Conservation (phyloP, 768 basidiomycete species). For the Serendipita sp. region DNA sequence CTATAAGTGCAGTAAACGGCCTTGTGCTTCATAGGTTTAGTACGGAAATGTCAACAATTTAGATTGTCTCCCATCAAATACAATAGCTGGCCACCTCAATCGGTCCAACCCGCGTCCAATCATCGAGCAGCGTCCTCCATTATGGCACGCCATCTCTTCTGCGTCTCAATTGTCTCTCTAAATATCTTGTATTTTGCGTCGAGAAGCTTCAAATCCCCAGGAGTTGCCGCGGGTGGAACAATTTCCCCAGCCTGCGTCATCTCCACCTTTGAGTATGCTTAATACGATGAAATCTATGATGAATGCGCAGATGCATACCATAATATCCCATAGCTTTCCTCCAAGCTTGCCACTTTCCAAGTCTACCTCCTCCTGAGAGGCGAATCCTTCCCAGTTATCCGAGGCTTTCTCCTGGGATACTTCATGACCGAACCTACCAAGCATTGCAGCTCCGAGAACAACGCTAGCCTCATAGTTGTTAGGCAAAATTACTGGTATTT, state of each 20-base stretch:
- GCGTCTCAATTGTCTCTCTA: conserved; percentile 71
- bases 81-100: background rate
- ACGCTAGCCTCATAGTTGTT: conserved; percentile 63
- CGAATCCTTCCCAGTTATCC: conserved; percentile 17
- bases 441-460: conserved; percentile 85
- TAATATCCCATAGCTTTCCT: conserved; percentile 75
- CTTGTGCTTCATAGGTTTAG: too few species aligned
- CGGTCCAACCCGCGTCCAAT: background rate
- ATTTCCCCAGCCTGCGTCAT: conserved; percentile 80
- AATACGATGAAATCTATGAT: background rate
- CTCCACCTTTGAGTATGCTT: conserved; percentile 38
- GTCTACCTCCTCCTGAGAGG: conserved; percentile 22
- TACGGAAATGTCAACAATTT: too few species aligned
- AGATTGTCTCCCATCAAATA: too few species aligned
- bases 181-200: conserved; percentile 93
- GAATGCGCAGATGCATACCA: conserved; percentile 35
- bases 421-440: conserved; percentile 73
- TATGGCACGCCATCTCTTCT: conserved; percentile 69
- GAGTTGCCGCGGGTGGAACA: conserved; percentile 44
- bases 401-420: conserved; percentile 23
- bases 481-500: conserved; percentile 71
- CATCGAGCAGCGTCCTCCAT: conserved; percentile 35
- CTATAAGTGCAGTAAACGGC: too few species aligned
- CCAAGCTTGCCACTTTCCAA: conserved; percentile 30
- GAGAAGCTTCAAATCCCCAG: conserved; percentile 55